phyloP scores from a whole-genome alignment of 768 basidiomycete species.

The Chiua virens region DNA sequence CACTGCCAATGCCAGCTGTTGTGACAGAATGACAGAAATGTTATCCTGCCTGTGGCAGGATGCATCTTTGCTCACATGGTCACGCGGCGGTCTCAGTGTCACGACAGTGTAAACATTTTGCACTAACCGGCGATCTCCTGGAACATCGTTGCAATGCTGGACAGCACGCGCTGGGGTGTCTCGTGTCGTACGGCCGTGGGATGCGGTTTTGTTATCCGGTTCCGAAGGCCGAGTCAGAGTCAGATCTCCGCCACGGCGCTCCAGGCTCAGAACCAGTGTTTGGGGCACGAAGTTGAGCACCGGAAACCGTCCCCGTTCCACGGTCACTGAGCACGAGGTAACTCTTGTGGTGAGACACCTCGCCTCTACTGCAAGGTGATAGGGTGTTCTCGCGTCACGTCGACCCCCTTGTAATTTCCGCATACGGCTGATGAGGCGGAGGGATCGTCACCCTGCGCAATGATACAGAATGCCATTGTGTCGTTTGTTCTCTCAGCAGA shows the following conservation, averaged over 20 bases:
- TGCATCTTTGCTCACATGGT: not conserved
- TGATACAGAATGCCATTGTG: conserved; percentile 3
- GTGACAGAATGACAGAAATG: not conserved
- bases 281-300: conserved; percentile 5
- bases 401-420: conserved; percentile 26
- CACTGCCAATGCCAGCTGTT: too few species aligned
- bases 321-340: conserved; percentile 4
- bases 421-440: conserved; percentile 3
- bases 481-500: conserved; percentile 2
- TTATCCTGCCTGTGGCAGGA: not conserved
- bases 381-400: conserved; percentile 6
- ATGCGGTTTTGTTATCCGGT: conserved; percentile 13
- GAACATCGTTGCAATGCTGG: conserved; percentile 11
- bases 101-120: conserved; percentile 1
- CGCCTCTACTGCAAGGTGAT: conserved; percentile 19
- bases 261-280: conserved; percentile 4
- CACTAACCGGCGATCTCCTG: conserved; percentile 6
- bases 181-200: conserved; percentile 8
- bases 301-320: conserved; percentile 1
- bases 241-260: conserved; percentile 13
- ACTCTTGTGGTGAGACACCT: conserved; percentile 13
- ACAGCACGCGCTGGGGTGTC: conserved; percentile 8
- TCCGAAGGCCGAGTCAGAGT: conserved; percentile 22
- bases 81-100: conserved; percentile 3
- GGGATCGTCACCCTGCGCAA: not conserved